Evolutionary conservation across 495 filamentous ascomycete species (phyloP).

Genomic region (Tuber aestivum): DNA sequence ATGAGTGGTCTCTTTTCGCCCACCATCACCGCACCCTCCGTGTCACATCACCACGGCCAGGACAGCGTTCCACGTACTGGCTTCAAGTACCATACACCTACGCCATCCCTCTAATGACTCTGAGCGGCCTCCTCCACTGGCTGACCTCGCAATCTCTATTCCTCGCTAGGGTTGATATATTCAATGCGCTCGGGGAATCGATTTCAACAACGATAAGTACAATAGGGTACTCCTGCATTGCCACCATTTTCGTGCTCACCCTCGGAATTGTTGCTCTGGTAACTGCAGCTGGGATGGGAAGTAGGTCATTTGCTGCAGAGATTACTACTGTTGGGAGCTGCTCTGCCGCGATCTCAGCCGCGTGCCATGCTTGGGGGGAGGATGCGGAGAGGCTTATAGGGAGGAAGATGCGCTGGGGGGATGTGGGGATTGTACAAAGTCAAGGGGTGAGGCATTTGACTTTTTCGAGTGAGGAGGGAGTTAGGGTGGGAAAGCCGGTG

Average conservation of each 20-base stretch:
- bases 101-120: constrained; percentile 42
- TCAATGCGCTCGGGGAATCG: constrained; percentile 11
- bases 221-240: constrained; percentile 17
- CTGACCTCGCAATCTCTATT: constrained; percentile 47
- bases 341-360: background rate
- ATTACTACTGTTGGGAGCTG: constrained; percentile 5
- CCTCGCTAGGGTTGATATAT: constrained; percentile 36
- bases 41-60: constrained; percentile 42
- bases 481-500: background rate
- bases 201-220: background rate
- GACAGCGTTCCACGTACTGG: constrained; percentile 46
- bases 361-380: background rate
- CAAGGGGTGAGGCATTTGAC: no score
- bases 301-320: background rate
- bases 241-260: constrained; percentile 9
- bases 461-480: no score
- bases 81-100: constrained; percentile 46
- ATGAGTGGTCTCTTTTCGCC: no score
- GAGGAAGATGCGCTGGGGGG: no score
- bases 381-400: no score
- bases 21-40: constrained; percentile 19
- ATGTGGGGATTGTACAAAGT: no score
- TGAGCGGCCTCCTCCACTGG: constrained; percentile 45
- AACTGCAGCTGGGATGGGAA: background rate
- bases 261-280: constrained; percentile 3